phyloP scores from a whole-genome alignment of 805 yeast species.

The Martiniozyma abietophila region DNA sequence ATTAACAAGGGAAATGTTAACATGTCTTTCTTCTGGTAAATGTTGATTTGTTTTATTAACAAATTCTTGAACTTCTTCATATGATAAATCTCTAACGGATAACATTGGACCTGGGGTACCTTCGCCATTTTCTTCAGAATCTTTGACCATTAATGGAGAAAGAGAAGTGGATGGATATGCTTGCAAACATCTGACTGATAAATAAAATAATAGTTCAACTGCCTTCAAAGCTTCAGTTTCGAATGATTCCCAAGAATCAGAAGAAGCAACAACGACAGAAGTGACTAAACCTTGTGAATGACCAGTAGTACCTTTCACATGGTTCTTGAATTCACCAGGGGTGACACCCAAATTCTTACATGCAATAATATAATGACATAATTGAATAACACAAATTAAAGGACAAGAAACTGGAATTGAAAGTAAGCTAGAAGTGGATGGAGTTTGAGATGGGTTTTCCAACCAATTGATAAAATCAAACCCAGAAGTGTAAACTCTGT shows the following conservation, averaged over 20 bases:
- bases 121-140: conserved; percentile 87
- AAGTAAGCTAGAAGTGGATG: conserved; percentile 79
- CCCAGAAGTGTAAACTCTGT: conserved; percentile 89
- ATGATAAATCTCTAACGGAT: conserved; percentile 80
- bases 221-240: conserved; percentile 64
- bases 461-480: conserved; percentile 86
- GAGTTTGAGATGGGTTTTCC: conserved; percentile 73
- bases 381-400: conserved; percentile 91
- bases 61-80: conserved; percentile 66
- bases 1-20: conserved; percentile 82
- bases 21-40: conserved; percentile 84
- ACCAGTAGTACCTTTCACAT: conserved; percentile 72
- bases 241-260: conserved; percentile 82
- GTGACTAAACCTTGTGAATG: conserved; percentile 90
- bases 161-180: conserved; percentile 89
- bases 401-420: conserved; percentile 95
- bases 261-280: conserved; percentile 79
- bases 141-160: conserved; percentile 89
- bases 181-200: conserved; percentile 86
- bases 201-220: conserved; percentile 77
- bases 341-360: conserved; percentile 74
- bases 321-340: conserved; percentile 77
- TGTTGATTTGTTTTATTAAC: conserved; percentile 87
- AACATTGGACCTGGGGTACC: conserved; percentile 98
- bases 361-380: conserved; percentile 86